Conservation (phyloP, 345 rosid genomes). For the Carallia pectinifolia region DNA sequence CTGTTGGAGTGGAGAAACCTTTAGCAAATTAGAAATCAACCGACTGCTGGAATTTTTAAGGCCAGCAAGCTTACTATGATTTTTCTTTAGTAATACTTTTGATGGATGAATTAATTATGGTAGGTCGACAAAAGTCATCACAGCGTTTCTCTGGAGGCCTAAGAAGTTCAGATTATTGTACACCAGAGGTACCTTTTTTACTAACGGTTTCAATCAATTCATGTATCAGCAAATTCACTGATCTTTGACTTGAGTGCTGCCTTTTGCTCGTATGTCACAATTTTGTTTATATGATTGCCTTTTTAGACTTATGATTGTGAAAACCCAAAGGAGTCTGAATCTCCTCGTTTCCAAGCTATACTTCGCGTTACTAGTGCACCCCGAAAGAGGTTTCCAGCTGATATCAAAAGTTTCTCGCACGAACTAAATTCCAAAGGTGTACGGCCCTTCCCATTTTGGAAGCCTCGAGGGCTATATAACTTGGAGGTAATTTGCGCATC, state of each 20-base stretch:
- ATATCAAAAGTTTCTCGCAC: conserved; percentile 97
- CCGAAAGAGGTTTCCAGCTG: conserved; percentile 87
- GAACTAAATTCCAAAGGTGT: conserved; percentile 98
- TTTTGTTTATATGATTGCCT: conserved; percentile 27
- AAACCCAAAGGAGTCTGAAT: conserved; percentile 92
- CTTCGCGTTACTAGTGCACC: conserved; percentile 96
- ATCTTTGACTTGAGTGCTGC: conserved; percentile 1
- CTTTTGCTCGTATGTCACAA: conserved; percentile 12
- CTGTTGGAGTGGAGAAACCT: no score
- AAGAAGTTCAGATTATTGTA: conserved; percentile 70
- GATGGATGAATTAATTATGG: conserved; percentile 24
- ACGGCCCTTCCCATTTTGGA: conserved; percentile 92
- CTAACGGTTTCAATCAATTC: not conserved
- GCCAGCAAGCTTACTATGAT: conserved; percentile 1
- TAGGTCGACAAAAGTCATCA: conserved; percentile 55
- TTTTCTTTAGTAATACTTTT: conserved; percentile 18
- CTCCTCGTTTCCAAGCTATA: conserved; percentile 97
- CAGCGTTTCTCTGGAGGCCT: conserved; percentile 56
- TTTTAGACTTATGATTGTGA: conserved; percentile 66
- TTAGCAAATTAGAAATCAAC: no score
- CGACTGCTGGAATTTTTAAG: not conserved
- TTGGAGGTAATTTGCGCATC: conserved; percentile 57
- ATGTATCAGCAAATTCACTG: conserved; percentile 21
- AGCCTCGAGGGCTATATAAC: conserved; percentile 84
- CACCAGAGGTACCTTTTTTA: conserved; percentile 74